Evolutionary conservation across 371 early-diverging fungal genomes (phyloP), one percentile per base, ranked within the genome.

Genomic region (Syncephalastrum monosporum): DNA sequence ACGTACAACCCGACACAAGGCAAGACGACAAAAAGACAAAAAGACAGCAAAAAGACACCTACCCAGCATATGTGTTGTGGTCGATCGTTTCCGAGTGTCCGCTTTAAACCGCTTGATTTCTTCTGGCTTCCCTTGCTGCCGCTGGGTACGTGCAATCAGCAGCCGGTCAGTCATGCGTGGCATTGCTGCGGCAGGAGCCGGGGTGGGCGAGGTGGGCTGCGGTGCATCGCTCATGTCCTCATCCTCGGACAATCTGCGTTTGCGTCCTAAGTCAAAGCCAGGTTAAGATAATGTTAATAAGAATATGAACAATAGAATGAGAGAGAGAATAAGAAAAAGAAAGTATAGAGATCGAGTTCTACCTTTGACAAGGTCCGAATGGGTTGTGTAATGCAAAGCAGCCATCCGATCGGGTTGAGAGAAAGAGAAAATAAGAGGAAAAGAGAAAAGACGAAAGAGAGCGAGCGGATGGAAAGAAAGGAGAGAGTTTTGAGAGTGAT

Each of bases 161-260:
- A 38, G 16, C 14, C 50, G 29, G 47, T 51, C 13, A 47, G 47
- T 17, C 56, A 13, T 44, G 24, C 17, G 17, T 27, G 33, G 24
- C 50, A 60, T 42, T 57, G 48, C 27, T 17, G 42, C 52, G 66
- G 52, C 5, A 59, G 48, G 49, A 45, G 47, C 2, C 2, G 21
- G 21, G 21, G 21, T 6, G 53, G 54, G 41, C 60, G 53, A 21
- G 59, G 50, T 29, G 15, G 45, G 15, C 13, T 55, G 44, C 41
- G 25, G n/a, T 38, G 61, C 69, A 47, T 72, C 77, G 51, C 53
- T 42, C 77, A 77, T 77, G 50, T 77, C 77, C 60, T 77, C 77
- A 65, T 77, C 77, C 64, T 74, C 77, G 45, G 72, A 71, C 50
- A 66, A 64, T 44, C 77, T 63, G 41, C 77, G 70, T 57, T 76